Conservation (phyloP, 2,329 filamentous ascomycete species). For the Alternaria novae-zelandiae region DNA sequence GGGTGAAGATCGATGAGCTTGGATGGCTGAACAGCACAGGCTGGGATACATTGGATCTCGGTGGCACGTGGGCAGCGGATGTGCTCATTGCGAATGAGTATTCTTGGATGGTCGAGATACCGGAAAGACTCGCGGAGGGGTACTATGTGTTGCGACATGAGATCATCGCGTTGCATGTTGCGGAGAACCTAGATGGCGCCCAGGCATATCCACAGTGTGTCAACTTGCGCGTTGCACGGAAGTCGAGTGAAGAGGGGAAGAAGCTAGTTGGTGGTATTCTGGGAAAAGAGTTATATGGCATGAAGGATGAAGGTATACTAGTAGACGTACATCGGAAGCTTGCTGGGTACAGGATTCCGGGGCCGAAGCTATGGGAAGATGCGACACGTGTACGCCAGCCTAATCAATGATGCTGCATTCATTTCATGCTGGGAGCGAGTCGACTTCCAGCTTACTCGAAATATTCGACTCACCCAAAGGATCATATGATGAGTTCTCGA, state of each 20-base stretch:
- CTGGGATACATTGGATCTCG: conserved; percentile 13
- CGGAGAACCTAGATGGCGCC: conserved; percentile 52
- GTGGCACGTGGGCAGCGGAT: conserved; percentile 42
- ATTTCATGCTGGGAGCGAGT: not conserved
- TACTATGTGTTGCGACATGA: conserved; percentile 63
- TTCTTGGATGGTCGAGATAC: conserved; percentile 54
- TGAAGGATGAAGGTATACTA: conserved; percentile 47
- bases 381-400: conserved; percentile 14
- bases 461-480: no score
- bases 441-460: no score
- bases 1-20: conserved; percentile 43
- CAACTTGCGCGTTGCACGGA: conserved; percentile 55
- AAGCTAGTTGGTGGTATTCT: conserved; percentile 48
- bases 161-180: conserved; percentile 56
- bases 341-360: conserved; percentile 49
- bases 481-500: no score
- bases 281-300: conserved; percentile 56
- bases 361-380: conserved; percentile 38
- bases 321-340: conserved; percentile 49
- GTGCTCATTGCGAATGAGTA: conserved; percentile 52
- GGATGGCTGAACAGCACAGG: conserved; percentile 36
- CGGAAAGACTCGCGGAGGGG: conserved; percentile 49
- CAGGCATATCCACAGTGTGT: conserved; percentile 61
- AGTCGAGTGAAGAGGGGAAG: conserved; percentile 49
- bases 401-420: not conserved